phyloP scores from a whole-genome alignment of 1,139 yeast species.

The Hanseniaspora sp. region DNA sequence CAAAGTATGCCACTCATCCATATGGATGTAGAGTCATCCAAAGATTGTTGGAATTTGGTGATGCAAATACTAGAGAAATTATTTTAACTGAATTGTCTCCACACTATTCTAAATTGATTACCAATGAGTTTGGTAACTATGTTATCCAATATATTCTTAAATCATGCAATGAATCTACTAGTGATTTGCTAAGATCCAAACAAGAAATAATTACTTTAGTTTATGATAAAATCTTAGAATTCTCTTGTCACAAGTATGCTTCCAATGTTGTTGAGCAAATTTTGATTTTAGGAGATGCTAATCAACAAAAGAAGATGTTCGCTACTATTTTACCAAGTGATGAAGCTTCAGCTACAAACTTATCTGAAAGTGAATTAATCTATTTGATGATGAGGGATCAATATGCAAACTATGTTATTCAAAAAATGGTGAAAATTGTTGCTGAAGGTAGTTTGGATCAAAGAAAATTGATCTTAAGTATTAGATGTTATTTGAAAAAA shows the following conservation, averaged over 20 bases:
- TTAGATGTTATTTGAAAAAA: conserved; percentile 40
- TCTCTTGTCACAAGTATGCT: conserved; percentile 92
- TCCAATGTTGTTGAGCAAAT: conserved; percentile 95
- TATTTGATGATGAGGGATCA: conserved; percentile 94
- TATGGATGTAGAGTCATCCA: conserved; percentile 97
- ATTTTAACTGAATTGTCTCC: conserved; percentile 62
- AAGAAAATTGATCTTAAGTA: conserved; percentile 47
- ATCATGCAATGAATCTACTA: conserved; percentile 40
- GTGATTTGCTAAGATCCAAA: conserved; percentile 35
- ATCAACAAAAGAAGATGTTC: conserved; percentile 53
- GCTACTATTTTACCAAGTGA: conserved; percentile 31
- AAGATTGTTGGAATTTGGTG: conserved; percentile 66
- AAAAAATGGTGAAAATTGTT: conserved; percentile 78
- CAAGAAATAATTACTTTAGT: conserved; percentile 41
- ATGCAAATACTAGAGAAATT: conserved; percentile 47
- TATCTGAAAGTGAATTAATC: conserved; percentile 52
- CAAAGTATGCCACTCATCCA: conserved; percentile 85
- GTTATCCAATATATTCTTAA: conserved; percentile 93
- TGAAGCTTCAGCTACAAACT: conserved; percentile 31
- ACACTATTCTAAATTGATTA: conserved; percentile 66
- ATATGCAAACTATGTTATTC: conserved; percentile 93
- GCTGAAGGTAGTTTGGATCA: conserved; percentile 47
- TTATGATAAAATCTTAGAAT: conserved; percentile 53
- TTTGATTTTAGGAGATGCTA: conserved; percentile 56
- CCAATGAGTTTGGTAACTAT: conserved; percentile 95